Conservation (phyloP, 352 stramenopile genomes). For the Globisporangium orthogonon region DNA sequence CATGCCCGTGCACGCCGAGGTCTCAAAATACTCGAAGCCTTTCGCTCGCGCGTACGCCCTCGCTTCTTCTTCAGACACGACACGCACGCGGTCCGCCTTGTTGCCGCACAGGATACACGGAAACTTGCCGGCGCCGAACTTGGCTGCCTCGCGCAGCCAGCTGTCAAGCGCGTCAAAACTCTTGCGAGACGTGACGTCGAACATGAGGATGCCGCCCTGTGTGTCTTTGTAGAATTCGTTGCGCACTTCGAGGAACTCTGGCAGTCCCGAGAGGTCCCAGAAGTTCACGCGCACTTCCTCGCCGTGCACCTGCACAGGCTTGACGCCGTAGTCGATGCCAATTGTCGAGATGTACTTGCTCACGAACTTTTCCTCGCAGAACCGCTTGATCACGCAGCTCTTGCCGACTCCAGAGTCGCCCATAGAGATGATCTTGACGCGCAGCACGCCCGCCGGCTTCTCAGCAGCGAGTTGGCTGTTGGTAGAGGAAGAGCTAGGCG, state of each 20-base stretch:
- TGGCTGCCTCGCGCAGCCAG: conserved; percentile 86
- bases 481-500: conserved; percentile 1
- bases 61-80: conserved; percentile 78
- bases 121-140: conserved; percentile 86
- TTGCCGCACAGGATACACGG: conserved; percentile 89
- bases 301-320: conserved; percentile 72
- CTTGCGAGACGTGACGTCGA: conserved; percentile 64
- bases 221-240: conserved; percentile 98
- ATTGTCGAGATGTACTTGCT: conserved; percentile 95
- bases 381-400: conserved; percentile 94
- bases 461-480: conserved; percentile 21
- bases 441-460: conserved; percentile 29
- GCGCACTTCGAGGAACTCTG: conserved; percentile 93
- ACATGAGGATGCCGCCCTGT: conserved; percentile 66
- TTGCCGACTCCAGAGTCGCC: conserved; percentile 88
- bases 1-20: conserved; percentile 82
- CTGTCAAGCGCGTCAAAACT: conserved; percentile 83
- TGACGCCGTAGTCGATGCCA: conserved; percentile 94
- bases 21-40: conserved; percentile 91
- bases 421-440: conserved; percentile 94
- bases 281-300: conserved; percentile 90
- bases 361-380: conserved; percentile 94
- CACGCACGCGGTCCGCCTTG: conserved; percentile 81
- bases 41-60: conserved; percentile 62
- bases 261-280: conserved; percentile 89